Base-by-base conservation (phyloP, 352 stramenopile genomes). In the Elongisporangium prolatum region DNA sequence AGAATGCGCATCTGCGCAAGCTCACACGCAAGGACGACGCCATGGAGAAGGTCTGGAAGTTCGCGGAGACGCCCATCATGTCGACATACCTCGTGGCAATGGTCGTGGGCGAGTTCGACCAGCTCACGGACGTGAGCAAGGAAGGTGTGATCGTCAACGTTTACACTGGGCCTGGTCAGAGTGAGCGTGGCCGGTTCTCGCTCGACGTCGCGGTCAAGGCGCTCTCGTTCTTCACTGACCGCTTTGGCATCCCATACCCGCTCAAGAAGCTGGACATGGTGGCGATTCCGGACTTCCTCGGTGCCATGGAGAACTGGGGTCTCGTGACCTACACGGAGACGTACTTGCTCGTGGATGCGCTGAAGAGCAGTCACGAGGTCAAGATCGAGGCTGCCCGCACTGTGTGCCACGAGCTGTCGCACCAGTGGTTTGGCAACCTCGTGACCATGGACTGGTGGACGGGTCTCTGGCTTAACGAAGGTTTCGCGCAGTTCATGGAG, bases 261-360 rank as follows among this genome's bases (percentile, higher is more conserved):
- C 69, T 99, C 14, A 97, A 97, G 48, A 99, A 99, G 77, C 75
- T 98, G 61, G 97, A 99, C 72, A 98, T 99, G 93, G 81, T 99
- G 17, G 86, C 89, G 28, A 97, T 98, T 61, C 89, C 91, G 8
- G 92, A 99, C 57, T 98, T 99, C 54, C 55, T 82, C 53, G 97
- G 97, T 65, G 88, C 97, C 64, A 97, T 98, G 96, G 95, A 97
- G 80, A 96, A 97, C 74, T 96, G 89, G 93, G 93, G 94, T 4
- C 70, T 98, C 11, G 89, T 99, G 6, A 99, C 96, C 7, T 99
- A 99, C 72, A 85, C 91, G 34, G 96, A 99, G 72, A 96, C 77
- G 21, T 88, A 82, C 59, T 67, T 98, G 53, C 66, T 98, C 20
- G 89, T 97, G 22, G 86, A 96, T 28, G 63, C 77, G 24, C 72